Percentiles rank a stretch among this genome's conserved stretches.
Evolutionary conservation across 495 filamentous ascomycete genomes (phyloP).

Genomic region (Parachaetomium inaequale): DNA sequence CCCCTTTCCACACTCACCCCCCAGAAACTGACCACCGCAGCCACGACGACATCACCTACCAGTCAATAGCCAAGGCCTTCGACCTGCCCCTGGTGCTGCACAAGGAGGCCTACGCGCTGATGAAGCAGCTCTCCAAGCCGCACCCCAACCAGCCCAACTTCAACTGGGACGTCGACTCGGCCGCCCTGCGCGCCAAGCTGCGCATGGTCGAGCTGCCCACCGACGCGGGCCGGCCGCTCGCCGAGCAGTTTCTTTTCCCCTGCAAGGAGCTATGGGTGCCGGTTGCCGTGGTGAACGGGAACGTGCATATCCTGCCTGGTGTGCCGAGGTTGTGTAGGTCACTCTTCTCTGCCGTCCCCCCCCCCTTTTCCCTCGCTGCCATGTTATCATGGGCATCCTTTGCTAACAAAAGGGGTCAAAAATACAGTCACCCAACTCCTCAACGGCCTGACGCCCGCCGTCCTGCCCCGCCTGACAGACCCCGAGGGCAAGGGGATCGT

Average conservation of each 20-base stretch:
- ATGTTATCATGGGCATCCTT: no score
- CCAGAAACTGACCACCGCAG: slow-evolving; percentile 37
- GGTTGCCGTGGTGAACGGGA: slow-evolving; percentile 79
- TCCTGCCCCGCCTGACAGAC: slow-evolving; percentile 67
- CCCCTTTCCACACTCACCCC: neutral
- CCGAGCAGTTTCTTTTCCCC: slow-evolving; percentile 71
- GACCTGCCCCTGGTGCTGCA: slow-evolving; percentile 70
- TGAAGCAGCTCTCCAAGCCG: slow-evolving; percentile 74
- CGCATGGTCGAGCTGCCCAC: slow-evolving; percentile 86
- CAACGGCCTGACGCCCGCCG: slow-evolving; percentile 64
- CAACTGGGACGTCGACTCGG: slow-evolving; percentile 78
- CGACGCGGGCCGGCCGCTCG: slow-evolving; percentile 56
- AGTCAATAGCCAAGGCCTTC: slow-evolving; percentile 89
- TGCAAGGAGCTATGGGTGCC: slow-evolving; percentile 88
- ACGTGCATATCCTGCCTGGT: slow-evolving; percentile 89
- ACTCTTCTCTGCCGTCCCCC: neutral
- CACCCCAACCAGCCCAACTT: slow-evolving; percentile 71
- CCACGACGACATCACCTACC: slow-evolving; percentile 97
- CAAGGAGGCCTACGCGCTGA: slow-evolving; percentile 66
- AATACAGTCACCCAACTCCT: slow-evolving; percentile 63
- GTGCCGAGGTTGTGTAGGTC: slow-evolving; percentile 69
- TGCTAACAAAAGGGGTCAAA: no score
- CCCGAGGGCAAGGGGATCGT: slow-evolving; percentile 75
- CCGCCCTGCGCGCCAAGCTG: slow-evolving; percentile 71
- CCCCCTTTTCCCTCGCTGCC: neutral